These are phyloP conservation scores for Hibiscus mutabilis DNA, from an alignment of 345 rosid genomes.

Conservation along the genomic window DNA sequence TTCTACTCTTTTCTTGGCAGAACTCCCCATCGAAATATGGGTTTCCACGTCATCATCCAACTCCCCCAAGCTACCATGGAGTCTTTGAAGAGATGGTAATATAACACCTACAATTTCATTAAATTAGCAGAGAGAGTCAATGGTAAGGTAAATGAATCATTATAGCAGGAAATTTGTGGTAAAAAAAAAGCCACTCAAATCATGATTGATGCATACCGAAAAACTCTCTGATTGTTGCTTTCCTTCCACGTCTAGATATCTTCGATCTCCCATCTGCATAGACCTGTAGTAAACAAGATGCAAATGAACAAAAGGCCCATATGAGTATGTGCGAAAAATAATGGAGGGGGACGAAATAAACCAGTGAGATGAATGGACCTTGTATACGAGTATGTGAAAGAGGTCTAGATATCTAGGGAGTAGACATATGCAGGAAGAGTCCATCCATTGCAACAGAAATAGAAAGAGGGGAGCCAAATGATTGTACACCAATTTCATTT, in stretches of 20 bases:
- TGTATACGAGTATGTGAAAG: conserved; percentile 77
- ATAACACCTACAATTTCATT: conserved; percentile 52
- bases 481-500: conserved; percentile 85
- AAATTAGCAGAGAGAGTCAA: not conserved
- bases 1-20: conserved; percentile 39
- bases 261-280: conserved; percentile 50
- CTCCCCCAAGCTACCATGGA: conserved; percentile 49
- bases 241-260: conserved; percentile 59
- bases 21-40: conserved; percentile 18
- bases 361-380: conserved; percentile 40
- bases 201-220: conserved; percentile 40
- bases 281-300: conserved; percentile 36
- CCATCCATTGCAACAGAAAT: conserved; percentile 77
- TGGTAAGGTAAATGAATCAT: not conserved
- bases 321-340: not conserved
- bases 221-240: conserved; percentile 81
- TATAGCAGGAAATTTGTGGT: not conserved
- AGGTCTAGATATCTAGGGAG: conserved; percentile 80
- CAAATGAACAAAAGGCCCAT: not conserved
- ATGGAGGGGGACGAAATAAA: conserved; percentile 1
- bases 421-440: conserved; percentile 65
- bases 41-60: conserved; percentile 25
- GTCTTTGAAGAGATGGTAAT: conserved; percentile 78
- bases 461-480: conserved; percentile 77
- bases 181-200: not conserved